Evolutionary conservation across 495 filamentous ascomycete genomes (phyloP), one percentile per base, ranked within the genome.

Genomic region (Immersiella caudata): DNA sequence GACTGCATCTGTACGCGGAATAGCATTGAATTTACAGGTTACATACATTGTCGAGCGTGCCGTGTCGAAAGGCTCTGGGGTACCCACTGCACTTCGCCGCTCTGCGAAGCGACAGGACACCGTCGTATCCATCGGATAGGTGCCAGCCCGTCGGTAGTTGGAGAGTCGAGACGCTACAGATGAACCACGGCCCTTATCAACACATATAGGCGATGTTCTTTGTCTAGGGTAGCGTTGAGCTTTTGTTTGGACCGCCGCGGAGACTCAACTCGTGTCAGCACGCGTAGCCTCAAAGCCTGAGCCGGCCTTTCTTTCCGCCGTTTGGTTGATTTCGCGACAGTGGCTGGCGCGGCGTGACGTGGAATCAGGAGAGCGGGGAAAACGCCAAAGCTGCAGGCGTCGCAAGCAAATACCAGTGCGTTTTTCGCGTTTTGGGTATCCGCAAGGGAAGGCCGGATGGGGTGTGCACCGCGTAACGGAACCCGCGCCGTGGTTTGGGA

Each of bases 261-360:
- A 4, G 40, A 2, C 16, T 36, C 5, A 12, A 12, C 33, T 36
- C 12, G 33, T 36, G 40, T 46, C 40, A 46, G 40, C 40, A 46
- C 16, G 11, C 40, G 40, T 33, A 4, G 29, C 29, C 29, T 33
- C 29, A 8, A 12, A 55, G 26, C 22, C n/a, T 25, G 6, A n/a
- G n/a, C 16, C 25, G 54, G 56, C 8, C 56, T 59, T 2, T 59
- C 56, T 59, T 59, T 59, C 21, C 25, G 26, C 56, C 56, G 56
- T 35, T 59, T 33, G 26, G 9, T 25, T 20, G 3, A 11, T 11
- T 55, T 55, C 20, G n/a, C 21, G 7, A 55, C 4, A 26, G 52
- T 8, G 52, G 20, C 52, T 22, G 52, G 52, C 20, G 21, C 52
- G 52, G 52, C 52, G 52, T 55, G 52, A 22, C 52, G 20, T 26